These are phyloP conservation scores for Ilyonectria sp. DNA, from an alignment of 2,329 filamentous ascomycete genomes.

Conservation along the genomic window DNA sequence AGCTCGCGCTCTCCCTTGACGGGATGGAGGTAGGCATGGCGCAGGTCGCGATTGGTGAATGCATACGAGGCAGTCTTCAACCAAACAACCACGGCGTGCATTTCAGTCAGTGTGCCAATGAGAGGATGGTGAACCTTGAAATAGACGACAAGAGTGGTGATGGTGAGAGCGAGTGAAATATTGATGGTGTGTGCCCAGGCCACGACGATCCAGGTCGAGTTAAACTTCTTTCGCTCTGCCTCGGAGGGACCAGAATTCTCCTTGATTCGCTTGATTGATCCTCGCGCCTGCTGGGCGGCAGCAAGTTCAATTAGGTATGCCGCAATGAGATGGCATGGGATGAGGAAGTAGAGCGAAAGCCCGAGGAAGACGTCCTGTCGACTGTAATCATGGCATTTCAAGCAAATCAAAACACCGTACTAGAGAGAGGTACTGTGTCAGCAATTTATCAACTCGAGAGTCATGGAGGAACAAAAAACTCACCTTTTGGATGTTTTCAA, in stretches of 20 bases:
- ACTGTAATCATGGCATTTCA: slow-evolving; percentile 90
- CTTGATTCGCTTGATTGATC: slow-evolving; percentile 71
- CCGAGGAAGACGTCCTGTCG: slow-evolving; percentile 83
- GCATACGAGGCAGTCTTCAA: slow-evolving; percentile 97
- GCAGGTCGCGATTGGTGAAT: slow-evolving; percentile 94
- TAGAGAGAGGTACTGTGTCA: slow-evolving; percentile 54
- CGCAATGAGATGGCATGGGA: slow-evolving; percentile 91
- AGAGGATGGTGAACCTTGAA: slow-evolving; percentile 92
- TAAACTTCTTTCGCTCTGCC: slow-evolving; percentile 77
- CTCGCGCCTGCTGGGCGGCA: slow-evolving; percentile 84
- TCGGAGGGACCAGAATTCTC: slow-evolving; percentile 61
- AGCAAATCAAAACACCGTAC: slow-evolving; percentile 96
- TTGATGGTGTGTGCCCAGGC: slow-evolving; percentile 88
- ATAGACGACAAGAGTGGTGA: slow-evolving; percentile 91
- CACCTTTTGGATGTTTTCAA: slow-evolving; percentile 97
- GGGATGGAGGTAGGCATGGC: slow-evolving; percentile 90
- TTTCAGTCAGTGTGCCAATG: slow-evolving; percentile 90
- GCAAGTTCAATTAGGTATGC: slow-evolving; percentile 91
- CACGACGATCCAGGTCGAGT: slow-evolving; percentile 83
- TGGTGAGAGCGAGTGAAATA: slow-evolving; percentile 82
- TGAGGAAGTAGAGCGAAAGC: slow-evolving; percentile 84
- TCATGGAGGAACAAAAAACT: slow-evolving; percentile 19
- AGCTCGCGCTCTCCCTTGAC: slow-evolving; percentile 75
- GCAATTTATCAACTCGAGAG: neutral
- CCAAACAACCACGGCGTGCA: slow-evolving; percentile 96